Conservation (phyloP, 352 stramenopile species). For the Phytophthora chlamydospora region DNA sequence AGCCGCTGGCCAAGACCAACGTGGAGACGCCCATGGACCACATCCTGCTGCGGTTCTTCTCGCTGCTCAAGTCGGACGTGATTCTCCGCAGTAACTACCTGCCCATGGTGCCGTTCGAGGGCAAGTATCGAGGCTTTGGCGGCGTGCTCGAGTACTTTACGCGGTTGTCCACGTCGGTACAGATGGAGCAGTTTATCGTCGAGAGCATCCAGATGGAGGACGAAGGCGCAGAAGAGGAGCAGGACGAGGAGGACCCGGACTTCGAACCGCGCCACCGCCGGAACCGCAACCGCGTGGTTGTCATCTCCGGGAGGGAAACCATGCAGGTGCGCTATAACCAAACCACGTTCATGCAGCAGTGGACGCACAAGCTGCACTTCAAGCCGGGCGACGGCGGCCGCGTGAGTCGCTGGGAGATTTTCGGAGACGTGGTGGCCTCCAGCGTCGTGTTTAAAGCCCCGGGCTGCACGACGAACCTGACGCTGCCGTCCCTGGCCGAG, state of each 20-base stretch:
- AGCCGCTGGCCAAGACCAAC: slow-evolving; percentile 58
- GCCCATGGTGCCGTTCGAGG: slow-evolving; percentile 90
- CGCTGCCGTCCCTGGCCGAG: slow-evolving; percentile 77
- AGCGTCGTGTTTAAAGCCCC: slow-evolving; percentile 86
- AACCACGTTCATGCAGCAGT: slow-evolving; percentile 88
- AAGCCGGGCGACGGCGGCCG: slow-evolving; percentile 46
- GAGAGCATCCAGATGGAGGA: slow-evolving; percentile 74
- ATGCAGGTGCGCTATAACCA: slow-evolving; percentile 87
- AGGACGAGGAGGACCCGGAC: slow-evolving; percentile 16
- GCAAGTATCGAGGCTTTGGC: slow-evolving; percentile 78
- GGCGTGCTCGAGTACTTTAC: slow-evolving; percentile 85
- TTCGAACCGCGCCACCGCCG: slow-evolving; percentile 29
- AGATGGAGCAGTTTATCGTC: slow-evolving; percentile 79
- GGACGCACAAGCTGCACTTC: slow-evolving; percentile 87
- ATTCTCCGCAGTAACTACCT: slow-evolving; percentile 87
- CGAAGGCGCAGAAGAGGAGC: slow-evolving; percentile 53
- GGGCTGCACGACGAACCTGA: slow-evolving; percentile 81
- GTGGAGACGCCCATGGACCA: slow-evolving; percentile 62
- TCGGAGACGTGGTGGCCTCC: slow-evolving; percentile 85
- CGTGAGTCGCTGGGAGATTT: slow-evolving; percentile 86
- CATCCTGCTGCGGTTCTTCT: slow-evolving; percentile 76
- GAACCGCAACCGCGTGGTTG: slow-evolving; percentile 60
- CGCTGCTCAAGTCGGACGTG: slow-evolving; percentile 75
- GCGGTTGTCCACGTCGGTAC: slow-evolving; percentile 66
- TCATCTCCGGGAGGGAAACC: slow-evolving; percentile 77